Percentiles rank a stretch among this genome's conserved stretches.
These are phyloP conservation scores for Ganoderma lucidum DNA, from an alignment of 1,284 basidiomycete genomes.

Conservation along the genomic window DNA sequence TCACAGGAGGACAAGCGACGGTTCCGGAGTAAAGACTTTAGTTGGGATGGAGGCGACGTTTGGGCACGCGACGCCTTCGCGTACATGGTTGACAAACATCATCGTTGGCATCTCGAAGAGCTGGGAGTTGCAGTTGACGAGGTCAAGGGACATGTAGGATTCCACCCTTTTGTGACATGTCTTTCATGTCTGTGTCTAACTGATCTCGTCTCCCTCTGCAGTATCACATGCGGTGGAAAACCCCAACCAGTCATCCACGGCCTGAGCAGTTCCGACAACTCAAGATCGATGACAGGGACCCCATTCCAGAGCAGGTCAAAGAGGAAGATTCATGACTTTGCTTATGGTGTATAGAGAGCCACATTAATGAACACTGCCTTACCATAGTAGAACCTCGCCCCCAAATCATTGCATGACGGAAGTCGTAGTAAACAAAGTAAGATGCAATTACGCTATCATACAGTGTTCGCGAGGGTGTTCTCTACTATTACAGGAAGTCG, in stretches of 20 bases:
- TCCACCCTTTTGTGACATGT: background rate
- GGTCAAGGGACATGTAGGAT: constrained; percentile 28
- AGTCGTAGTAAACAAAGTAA: constrained; percentile 4
- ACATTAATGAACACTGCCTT: background rate
- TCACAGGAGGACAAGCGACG: constrained; percentile 20
- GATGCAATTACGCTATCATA: constrained; percentile 17
- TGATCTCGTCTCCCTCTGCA: background rate
- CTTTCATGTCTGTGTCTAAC: background rate
- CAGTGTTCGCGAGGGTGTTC: constrained; percentile 13
- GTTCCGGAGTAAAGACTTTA: constrained; percentile 26
- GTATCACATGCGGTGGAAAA: constrained; percentile 21
- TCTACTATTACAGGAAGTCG: constrained; percentile 20
- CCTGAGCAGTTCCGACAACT: constrained; percentile 5
- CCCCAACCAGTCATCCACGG: constrained; percentile 15
- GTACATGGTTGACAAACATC: constrained; percentile 32
- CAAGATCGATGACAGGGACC: background rate
- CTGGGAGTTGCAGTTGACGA: constrained; percentile 30
- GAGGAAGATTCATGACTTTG: constrained; percentile 14
- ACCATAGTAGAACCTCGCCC: background rate
- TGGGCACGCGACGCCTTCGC: constrained; percentile 33
- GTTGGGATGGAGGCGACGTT: constrained; percentile 16
- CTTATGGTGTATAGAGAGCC: background rate
- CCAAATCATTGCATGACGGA: background rate
- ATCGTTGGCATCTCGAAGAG: constrained; percentile 30
- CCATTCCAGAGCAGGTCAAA: constrained; percentile 16